Base-by-base conservation (phyloP, 148 eudicot species). In the Rhododendron vialii region DNA sequence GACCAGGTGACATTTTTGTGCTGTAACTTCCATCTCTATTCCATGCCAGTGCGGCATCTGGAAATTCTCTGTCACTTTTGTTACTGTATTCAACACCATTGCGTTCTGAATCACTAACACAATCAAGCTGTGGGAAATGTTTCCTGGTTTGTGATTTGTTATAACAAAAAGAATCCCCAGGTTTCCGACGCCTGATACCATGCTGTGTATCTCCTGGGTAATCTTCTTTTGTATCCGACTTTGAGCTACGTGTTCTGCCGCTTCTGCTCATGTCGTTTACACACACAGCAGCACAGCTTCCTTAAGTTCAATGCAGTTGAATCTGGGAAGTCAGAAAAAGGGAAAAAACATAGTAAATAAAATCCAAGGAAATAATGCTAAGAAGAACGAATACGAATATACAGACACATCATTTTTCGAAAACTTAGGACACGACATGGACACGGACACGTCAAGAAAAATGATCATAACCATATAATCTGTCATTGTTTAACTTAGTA, bases 181-280 rank as follows among this genome's bases (percentile, higher is more conserved):
- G 83, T 57, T 87, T 87, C 45, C 55, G 83, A 86, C 61, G 20
- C 41, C 71, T 76, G 84, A 65, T 45, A 85, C 24, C 20, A 53
- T 73, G 69, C 63, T 59, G 81, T 43, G 78, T 86, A 78, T 63
- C 69, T 88, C 87, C 92, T 74, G 84, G 67, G 74, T 85, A 53
- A 82, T 86, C 91, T 85, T 89, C 90, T 84, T 89, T 81, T 3
- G 74, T 79, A 86, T 92, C 93, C 96, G 93, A 92, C 83, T 89
- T 86, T 38, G 95, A 92, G 75, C 45, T 80, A 33, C 93, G 92
- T 83, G 88, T 92, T 89, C 92, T 92, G 78, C 89, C 86, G 86
- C 89, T 92, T 83, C 92, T 92, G 86, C 91, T 91, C 96, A 94
- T 92, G 78, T 79, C 17, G 71, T 84, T 75, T 88, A 82, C 87